A percentile compares a stretch with the other conserved stretches of the same genome.
These are phyloP conservation scores for Vitis vinifera DNA, from an alignment of 164 flowering plant species.

Conservation along the genomic window ASM3070453v1 NC_081807.1:2183501-2184000, in stretches of 20 bases:
- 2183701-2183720: slow-evolving; percentile 54
- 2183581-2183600: no score
- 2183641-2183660: no score
- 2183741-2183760: slow-evolving; percentile 19
- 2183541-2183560: no score
- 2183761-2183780: slow-evolving; percentile 71
- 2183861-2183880: slow-evolving; percentile 35
- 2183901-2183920: slow-evolving; percentile 30
- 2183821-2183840: slow-evolving; percentile 47
- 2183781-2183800: slow-evolving; percentile 55
- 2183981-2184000: slow-evolving; percentile 48
- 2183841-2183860: slow-evolving; percentile 57
- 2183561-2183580: no score
- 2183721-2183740: slow-evolving; percentile 44
- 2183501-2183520: no score
- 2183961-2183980: slow-evolving; percentile 30
- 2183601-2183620: no score
- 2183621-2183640: no score
- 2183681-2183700: slow-evolving; percentile 53
- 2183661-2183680: slow-evolving; percentile 43
- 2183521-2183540: no score
- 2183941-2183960: slow-evolving; percentile 39
- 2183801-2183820: slow-evolving; percentile 41
- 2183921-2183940: slow-evolving; percentile 54
- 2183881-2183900: slow-evolving; percentile 32